Conservation (phyloP, 306 rosid species). For the Purshia tridentata region DNA sequence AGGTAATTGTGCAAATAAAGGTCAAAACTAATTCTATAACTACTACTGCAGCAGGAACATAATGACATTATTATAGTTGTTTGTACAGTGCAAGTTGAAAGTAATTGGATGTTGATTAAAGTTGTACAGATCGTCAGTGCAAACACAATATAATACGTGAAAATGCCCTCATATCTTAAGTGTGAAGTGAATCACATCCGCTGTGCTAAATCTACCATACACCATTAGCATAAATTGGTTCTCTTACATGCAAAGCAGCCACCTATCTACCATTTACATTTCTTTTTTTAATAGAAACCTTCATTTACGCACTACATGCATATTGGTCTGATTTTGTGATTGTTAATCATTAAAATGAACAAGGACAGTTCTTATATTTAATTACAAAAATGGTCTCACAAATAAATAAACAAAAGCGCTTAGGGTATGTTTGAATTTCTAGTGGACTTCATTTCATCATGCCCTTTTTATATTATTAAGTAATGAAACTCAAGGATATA, state of each 20-base stretch:
- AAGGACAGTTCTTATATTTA: not conserved
- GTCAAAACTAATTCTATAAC: not conserved
- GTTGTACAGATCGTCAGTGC: not conserved
- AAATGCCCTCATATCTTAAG: not conserved
- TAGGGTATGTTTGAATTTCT: not conserved
- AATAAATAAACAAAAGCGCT: not conserved
- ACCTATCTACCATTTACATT: not conserved
- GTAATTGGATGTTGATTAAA: not conserved
- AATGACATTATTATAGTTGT: slow-evolving; percentile 10
- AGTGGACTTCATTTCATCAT: not conserved
- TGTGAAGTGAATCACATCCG: not conserved
- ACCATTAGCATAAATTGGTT: not conserved
- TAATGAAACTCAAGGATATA: slow-evolving; percentile 6
- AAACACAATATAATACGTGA: not conserved
- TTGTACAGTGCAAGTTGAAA: slow-evolving; percentile 1
- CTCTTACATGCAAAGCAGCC: not conserved
- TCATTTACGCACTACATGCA: not conserved
- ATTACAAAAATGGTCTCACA: not conserved
- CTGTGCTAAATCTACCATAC: not conserved
- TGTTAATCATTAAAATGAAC: not conserved
- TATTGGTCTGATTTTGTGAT: not conserved
- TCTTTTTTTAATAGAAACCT: not conserved
- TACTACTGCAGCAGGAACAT: not conserved
- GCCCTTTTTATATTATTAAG: slow-evolving; percentile 16
- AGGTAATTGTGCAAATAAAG: slow-evolving; percentile 12